These are phyloP conservation scores for Xylaria cubensis DNA, from an alignment of 495 filamentous ascomycete species.

Conservation along the genomic window DNA sequence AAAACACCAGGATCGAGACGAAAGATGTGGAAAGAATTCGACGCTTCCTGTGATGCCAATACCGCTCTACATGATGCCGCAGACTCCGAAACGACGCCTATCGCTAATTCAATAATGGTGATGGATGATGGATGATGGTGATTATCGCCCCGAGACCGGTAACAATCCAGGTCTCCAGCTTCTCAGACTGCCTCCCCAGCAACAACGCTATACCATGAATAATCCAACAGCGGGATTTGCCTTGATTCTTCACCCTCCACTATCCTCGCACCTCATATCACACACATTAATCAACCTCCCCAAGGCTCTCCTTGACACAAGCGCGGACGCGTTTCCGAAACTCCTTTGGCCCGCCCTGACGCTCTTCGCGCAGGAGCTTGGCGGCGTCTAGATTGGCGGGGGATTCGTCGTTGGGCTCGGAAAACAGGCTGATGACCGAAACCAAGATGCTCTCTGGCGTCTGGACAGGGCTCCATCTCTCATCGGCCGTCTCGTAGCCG, in stretches of 20 bases:
- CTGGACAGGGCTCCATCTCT: slow-evolving; percentile 97
- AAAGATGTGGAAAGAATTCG: background rate
- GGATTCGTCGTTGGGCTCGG: slow-evolving; percentile 92
- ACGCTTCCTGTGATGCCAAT: background rate
- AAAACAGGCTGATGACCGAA: slow-evolving; percentile 91
- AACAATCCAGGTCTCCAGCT: background rate
- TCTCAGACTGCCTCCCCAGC: background rate
- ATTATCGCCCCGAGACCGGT: background rate
- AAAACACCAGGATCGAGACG: background rate
- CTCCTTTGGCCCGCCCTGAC: slow-evolving; percentile 64
- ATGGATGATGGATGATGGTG: background rate
- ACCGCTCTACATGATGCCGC: background rate
- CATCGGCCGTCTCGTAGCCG: slow-evolving; percentile 89
- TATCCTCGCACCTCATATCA: background rate
- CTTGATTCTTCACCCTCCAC: background rate
- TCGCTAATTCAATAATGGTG: slow-evolving; percentile 17
- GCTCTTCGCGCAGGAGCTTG: slow-evolving; percentile 82
- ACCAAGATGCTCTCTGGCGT: slow-evolving; percentile 94
- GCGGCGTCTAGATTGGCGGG: slow-evolving; percentile 96
- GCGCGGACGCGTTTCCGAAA: slow-evolving; percentile 78
- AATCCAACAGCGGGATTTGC: background rate
- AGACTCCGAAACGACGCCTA: slow-evolving; percentile 18
- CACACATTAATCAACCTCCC: slow-evolving; percentile 61
- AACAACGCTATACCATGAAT: background rate
- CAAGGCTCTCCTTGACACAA: slow-evolving; percentile 84